phyloP scores from a whole-genome alignment of 2,329 filamentous ascomycete species.

The Alternaria gansuensis region DNA sequence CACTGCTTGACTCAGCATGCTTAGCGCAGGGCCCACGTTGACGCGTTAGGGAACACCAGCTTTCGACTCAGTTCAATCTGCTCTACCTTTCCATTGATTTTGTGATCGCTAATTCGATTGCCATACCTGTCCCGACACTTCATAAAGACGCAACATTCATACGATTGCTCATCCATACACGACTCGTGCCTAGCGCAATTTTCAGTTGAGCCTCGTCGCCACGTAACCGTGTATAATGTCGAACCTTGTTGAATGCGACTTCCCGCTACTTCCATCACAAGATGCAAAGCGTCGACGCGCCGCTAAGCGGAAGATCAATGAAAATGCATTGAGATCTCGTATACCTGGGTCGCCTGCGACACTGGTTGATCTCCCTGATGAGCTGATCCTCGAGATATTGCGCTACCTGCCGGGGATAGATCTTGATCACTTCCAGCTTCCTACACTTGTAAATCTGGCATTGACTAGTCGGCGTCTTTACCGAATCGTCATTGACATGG shows the following conservation, averaged over 20 bases:
- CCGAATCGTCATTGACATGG: slow-evolving; percentile 27
- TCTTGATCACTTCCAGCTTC: slow-evolving; percentile 27
- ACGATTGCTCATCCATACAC: background rate
- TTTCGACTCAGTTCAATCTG: background rate
- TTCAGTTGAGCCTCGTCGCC: background rate
- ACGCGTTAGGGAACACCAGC: background rate
- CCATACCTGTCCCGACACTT: background rate
- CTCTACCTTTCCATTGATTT: background rate
- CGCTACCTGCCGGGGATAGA: slow-evolving; percentile 34
- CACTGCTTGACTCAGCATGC: slow-evolving; percentile 2
- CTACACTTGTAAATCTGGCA: slow-evolving; percentile 34
- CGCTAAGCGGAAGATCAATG: background rate
- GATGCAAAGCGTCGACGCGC: slow-evolving; percentile 1
- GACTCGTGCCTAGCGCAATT: background rate
- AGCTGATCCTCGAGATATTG: slow-evolving; percentile 41
- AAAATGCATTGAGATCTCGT: background rate
- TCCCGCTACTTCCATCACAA: slow-evolving; percentile 35
- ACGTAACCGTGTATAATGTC: slow-evolving; percentile 15
- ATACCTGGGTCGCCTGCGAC: slow-evolving; percentile 7
- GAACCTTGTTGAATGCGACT: slow-evolving; percentile 29
- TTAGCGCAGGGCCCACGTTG: slow-evolving; percentile 5
- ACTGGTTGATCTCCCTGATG: slow-evolving; percentile 39
- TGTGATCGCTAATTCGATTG: background rate
- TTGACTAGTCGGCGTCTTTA: slow-evolving; percentile 37
- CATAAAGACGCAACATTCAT: background rate